Evolutionary conservation across 441 rosid genomes (phyloP).

Genomic region (Kokia cookei): DNA sequence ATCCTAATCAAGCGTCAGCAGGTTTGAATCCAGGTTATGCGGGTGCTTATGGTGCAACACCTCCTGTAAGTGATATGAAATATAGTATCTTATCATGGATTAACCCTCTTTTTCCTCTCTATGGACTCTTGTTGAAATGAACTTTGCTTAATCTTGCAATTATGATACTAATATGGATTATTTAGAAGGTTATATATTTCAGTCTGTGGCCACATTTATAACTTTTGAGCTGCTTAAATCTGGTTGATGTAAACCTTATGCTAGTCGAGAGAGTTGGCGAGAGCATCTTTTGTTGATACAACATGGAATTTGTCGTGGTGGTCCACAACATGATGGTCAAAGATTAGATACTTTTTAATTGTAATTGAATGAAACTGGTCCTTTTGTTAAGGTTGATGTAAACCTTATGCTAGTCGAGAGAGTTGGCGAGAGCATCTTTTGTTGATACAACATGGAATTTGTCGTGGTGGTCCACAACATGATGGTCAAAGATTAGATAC

Average conservation of each 20-base stretch:
- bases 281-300: background rate
- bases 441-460: background rate
- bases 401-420: background rate
- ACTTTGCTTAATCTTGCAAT: background rate
- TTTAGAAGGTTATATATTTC: background rate
- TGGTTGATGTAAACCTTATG: background rate
- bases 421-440: background rate
- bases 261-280: background rate
- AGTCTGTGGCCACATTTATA: background rate
- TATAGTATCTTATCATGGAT: background rate
- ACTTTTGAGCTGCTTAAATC: background rate
- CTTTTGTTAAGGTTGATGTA: background rate
- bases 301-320: background rate
- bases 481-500: background rate
- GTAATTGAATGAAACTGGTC: background rate
- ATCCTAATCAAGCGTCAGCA: conserved; percentile 51
- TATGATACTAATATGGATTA: background rate
- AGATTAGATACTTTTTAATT: background rate
- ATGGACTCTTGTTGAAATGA: background rate
- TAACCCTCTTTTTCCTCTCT: background rate
- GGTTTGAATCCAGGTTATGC: conserved; percentile 58
- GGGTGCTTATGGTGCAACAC: conserved; percentile 65
- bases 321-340: background rate
- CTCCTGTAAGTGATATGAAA: conserved; percentile 55
- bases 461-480: background rate